Conservation (phyloP, 139 green algal species). For the Chlorella sp. region DNA sequence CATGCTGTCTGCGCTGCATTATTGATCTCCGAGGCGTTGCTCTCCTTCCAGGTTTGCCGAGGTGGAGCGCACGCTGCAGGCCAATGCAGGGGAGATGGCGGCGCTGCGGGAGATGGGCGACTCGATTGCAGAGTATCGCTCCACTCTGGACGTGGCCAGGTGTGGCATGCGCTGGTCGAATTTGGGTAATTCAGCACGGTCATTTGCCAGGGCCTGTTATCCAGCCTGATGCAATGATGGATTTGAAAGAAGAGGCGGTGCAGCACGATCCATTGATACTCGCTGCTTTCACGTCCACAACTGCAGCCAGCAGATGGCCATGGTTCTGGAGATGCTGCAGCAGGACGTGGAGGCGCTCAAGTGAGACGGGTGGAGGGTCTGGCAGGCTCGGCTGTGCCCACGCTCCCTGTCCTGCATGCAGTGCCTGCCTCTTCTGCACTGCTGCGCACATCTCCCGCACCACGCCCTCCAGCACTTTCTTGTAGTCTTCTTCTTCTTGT, state of each 20-base stretch:
- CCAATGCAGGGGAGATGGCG: not conserved
- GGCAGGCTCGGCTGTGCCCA: not conserved
- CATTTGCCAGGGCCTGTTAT: too few species aligned
- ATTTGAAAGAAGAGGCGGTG: too few species aligned
- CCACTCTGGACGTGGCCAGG: constrained; percentile 17
- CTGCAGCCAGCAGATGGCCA: constrained; percentile 3
- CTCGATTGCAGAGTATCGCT: not conserved
- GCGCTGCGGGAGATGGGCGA: not conserved
- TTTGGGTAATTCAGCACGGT: too few species aligned
- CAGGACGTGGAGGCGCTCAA: constrained; percentile 12
- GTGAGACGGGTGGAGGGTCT: not conserved
- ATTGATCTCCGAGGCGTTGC: too few species aligned
- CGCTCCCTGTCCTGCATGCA: not conserved
- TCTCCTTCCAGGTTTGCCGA: not conserved
- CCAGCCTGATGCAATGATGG: too few species aligned
- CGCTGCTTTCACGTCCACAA: too few species aligned
- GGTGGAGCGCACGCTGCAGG: not conserved
- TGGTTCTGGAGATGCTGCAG: constrained; percentile 35
- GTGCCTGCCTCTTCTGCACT: not conserved
- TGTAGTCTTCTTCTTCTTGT: too few species aligned
- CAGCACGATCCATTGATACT: too few species aligned
- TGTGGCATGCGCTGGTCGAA: too few species aligned
- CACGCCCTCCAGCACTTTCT: too few species aligned
- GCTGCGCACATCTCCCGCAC: not conserved
- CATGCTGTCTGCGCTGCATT: too few species aligned